A percentile compares a stretch with the other conserved stretches of the same genome.
Evolutionary conservation across 768 basidiomycete genomes (phyloP).

Genomic region (Pisolithus albus): DNA sequence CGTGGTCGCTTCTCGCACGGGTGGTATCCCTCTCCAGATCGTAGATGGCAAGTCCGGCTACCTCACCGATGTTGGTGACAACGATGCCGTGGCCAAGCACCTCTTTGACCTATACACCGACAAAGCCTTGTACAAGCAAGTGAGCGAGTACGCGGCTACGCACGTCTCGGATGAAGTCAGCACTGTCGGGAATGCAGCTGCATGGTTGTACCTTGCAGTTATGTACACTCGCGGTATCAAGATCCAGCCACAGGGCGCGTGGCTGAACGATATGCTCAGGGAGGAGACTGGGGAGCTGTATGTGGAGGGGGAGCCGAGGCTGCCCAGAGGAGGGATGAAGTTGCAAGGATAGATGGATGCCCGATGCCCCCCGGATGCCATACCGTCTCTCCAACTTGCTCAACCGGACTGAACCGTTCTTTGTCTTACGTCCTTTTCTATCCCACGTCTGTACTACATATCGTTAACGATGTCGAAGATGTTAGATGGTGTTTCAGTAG

Average conservation of each 20-base stretch:
- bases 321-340: slow-evolving; percentile 57
- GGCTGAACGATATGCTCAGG: slow-evolving; percentile 78
- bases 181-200: slow-evolving; percentile 73
- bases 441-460: no score
- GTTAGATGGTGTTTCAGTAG: no score
- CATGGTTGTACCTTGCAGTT: slow-evolving; percentile 66
- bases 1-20: slow-evolving; percentile 76
- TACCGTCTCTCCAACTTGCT: slow-evolving; percentile 26
- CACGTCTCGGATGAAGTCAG: slow-evolving; percentile 82
- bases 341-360: slow-evolving; percentile 19
- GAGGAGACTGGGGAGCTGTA: slow-evolving; percentile 72
- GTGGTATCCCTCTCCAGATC: slow-evolving; percentile 92
- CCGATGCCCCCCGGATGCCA: slow-evolving; percentile 20
- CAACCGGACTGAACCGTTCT: slow-evolving; percentile 7
- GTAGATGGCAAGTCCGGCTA: slow-evolving; percentile 84
- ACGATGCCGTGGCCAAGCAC: slow-evolving; percentile 65
- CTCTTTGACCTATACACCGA: slow-evolving; percentile 76
- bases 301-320: slow-evolving; percentile 55
- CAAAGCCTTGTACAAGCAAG: slow-evolving; percentile 52
- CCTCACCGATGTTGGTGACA: slow-evolving; percentile 73
- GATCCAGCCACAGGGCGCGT: slow-evolving; percentile 73
- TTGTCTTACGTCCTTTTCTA: no score
- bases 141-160: slow-evolving; percentile 62
- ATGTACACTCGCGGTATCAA: slow-evolving; percentile 74
- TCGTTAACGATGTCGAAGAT: no score